Evolutionary conservation across 805 yeast genomes (phyloP), one percentile per base, ranked within the genome.

Genomic region (Barnettozyma californica): DNA sequence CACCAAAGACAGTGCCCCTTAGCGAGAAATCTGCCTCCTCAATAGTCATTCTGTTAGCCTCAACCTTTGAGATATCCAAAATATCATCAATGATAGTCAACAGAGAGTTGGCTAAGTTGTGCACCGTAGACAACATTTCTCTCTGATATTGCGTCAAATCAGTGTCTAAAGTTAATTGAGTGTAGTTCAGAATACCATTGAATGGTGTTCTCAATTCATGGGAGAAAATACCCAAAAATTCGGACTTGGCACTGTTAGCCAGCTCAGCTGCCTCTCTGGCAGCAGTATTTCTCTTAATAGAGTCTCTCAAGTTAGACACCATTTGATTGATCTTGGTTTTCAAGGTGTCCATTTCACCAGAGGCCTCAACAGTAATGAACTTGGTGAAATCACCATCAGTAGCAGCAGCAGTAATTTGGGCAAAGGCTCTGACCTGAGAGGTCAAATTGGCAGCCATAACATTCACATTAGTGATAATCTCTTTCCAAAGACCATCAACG

Each of bases 361-460:
- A 75, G 0, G 96, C 96, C 62, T 88, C 96, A 51, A 88, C 96
- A 0, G 96, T 88, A 54, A 88, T 89, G 60, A 88, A 85, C 54
- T 92, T 76, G 0, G 96, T 88, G 67, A 88, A 88, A 64, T 88
- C 96, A 63, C 96, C 95, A 68, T 88, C 95, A 2, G 96, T 87
- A 13, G 95, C 96, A 26, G 96, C 94, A 23, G 94, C 95, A 0
- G 96, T 88, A 59, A 88, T 88, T 64, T 88, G 95, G 35, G 95
- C 95, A 70, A 88, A 88, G 0, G 95, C 96, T 67, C 96, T 78
- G 61, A 88, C 96, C 69, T 88, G 96, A 1, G 95, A 84, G 0
- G 96, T 88, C 64, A 88, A 77, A 64, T 88, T 88, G n/a, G 92
- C 82, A 45, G 96, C 96, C 96, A 88, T 88, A 21, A 92, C 87